Evolutionary conservation across 78 protist genomes (phyloP).

Genomic region (Dictyostelium purpureum): DNA sequence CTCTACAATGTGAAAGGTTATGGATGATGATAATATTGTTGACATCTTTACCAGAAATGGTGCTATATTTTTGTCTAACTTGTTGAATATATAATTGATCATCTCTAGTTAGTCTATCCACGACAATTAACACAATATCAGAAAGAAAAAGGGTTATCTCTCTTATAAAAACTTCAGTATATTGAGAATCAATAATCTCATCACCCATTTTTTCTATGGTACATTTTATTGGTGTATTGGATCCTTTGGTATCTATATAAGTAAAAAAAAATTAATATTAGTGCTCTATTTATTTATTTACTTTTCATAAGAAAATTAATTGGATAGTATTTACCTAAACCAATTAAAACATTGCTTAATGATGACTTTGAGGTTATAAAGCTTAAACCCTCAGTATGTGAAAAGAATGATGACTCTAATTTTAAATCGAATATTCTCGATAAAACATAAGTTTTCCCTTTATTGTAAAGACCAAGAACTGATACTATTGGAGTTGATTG

Average conservation of each 20-base stretch:
- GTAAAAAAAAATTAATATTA: too few species aligned
- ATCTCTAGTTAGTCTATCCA: not conserved
- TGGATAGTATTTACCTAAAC: not conserved
- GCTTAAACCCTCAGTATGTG: conserved; percentile 8
- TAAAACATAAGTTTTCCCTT: conserved; percentile 24
- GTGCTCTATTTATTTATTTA: too few species aligned
- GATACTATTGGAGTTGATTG: not conserved
- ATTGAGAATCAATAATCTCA: not conserved
- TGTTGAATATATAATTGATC: conserved; percentile 24
- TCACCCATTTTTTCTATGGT: too few species aligned
- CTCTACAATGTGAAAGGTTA: not conserved
- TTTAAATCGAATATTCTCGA: not conserved
- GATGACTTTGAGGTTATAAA: not conserved
- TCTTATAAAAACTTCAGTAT: not conserved
- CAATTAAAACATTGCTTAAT: not conserved
- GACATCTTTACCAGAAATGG: not conserved
- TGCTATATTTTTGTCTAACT: not conserved
- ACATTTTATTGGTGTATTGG: not conserved
- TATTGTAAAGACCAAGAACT: conserved; percentile 12
- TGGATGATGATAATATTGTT: not conserved
- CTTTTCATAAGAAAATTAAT: too few species aligned
- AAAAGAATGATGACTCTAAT: not conserved
- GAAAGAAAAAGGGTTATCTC: not conserved
- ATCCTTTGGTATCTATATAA: not conserved
- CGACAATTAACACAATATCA: conserved; percentile 21